Conservation (phyloP, 495 filamentous ascomycete genomes). For the Geopyxis carbonaria region DNA sequence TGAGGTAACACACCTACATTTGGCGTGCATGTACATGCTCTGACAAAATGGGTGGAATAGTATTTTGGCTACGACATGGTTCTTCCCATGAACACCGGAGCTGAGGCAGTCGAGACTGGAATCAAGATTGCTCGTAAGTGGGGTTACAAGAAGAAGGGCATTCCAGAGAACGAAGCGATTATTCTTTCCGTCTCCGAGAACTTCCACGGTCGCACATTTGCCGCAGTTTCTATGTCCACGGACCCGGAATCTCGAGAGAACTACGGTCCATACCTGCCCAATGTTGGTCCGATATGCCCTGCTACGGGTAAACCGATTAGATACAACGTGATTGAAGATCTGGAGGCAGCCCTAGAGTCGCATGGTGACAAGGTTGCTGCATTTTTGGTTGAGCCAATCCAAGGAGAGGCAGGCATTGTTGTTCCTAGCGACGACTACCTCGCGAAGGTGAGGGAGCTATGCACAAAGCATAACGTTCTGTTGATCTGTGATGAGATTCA, state of each 20-base stretch:
- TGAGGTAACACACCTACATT: conserved; percentile 26
- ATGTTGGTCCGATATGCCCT: conserved; percentile 62
- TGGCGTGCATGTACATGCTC: background rate
- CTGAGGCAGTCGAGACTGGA: conserved; percentile 95
- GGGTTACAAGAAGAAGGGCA: conserved; percentile 93
- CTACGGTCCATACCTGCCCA: conserved; percentile 89
- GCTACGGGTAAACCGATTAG: conserved; percentile 60
- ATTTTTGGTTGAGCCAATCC: conserved; percentile 93
- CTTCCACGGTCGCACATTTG: conserved; percentile 94
- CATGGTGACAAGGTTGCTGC: conserved; percentile 77
- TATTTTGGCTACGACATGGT: conserved; percentile 97
- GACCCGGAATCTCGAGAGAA: conserved; percentile 92
- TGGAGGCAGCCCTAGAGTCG: conserved; percentile 60
- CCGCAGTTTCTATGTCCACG: conserved; percentile 81
- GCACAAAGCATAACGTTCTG: conserved; percentile 84
- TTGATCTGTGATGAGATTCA: conserved; percentile 98
- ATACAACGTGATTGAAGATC: conserved; percentile 68
- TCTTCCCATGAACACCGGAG: conserved; percentile 96
- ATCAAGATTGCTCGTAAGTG: conserved; percentile 97
- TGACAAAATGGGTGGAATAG: conserved; percentile 8
- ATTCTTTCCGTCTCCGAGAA: conserved; percentile 78
- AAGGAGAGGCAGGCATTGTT: conserved; percentile 93
- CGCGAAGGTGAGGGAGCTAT: conserved; percentile 59
- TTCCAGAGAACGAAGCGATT: conserved; percentile 65
- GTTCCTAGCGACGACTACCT: conserved; percentile 88